phyloP scores from a whole-genome alignment of 2,329 filamentous ascomycete genomes.

The Botrytis byssoidea region DNA sequence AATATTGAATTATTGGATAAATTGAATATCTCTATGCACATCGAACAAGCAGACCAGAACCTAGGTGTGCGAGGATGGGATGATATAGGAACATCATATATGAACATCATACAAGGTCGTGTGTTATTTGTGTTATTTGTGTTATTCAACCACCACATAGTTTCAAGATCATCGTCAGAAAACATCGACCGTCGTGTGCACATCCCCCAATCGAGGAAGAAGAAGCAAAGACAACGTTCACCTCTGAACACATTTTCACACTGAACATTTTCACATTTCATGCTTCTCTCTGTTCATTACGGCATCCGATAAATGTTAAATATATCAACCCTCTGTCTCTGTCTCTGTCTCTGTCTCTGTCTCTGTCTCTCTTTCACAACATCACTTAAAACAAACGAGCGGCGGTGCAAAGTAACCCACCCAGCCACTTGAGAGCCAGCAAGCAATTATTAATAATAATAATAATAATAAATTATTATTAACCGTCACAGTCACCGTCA shows the following conservation, averaged over 20 bases:
- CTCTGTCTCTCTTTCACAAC: neutral
- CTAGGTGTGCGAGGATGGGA: no score
- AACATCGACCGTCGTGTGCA: neutral
- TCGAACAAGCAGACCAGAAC: no score
- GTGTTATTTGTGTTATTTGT: no score
- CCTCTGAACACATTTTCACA: no score
- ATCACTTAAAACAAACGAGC: neutral
- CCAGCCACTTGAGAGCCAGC: neutral
- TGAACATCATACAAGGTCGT: neutral
- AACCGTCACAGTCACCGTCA: neutral
- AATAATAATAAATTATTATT: no score
- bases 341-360: no score
- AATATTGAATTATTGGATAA: no score
- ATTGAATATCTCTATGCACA: no score
- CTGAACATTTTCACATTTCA: neutral
- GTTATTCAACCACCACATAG: neutral
- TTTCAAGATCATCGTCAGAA: neutral
- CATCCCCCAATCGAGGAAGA: neutral
- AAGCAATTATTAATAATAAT: no score
- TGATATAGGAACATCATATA: neutral
- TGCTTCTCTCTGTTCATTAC: neutral
- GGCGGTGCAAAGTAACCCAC: neutral
- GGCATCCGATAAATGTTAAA: neutral
- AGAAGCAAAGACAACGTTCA: neutral
- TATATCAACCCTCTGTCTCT: no score